Conservation (phyloP, 1,284 basidiomycete genomes). For the Ceratobasidium sp. region DNA sequence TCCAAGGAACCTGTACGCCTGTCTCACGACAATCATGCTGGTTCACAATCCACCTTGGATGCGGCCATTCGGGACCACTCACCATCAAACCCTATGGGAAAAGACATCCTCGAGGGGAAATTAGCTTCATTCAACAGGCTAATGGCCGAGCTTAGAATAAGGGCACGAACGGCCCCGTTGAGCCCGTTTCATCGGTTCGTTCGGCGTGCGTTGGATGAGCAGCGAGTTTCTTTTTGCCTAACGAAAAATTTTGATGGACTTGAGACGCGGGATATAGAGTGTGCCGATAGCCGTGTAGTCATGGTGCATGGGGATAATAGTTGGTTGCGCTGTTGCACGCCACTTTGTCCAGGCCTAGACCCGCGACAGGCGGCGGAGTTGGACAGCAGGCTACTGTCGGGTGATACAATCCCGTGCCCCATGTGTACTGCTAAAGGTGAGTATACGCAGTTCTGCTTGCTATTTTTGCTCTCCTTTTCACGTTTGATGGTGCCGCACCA, state of each 20-base stretch:
- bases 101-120: neutral
- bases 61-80: neutral
- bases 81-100: neutral
- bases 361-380: too few relatives aligned
- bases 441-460: too few relatives aligned
- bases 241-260: neutral
- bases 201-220: neutral
- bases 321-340: neutral
- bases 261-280: neutral
- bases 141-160: neutral
- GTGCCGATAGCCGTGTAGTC: neutral
- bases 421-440: too few relatives aligned
- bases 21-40: too few relatives aligned
- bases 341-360: neutral
- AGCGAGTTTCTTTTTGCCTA: neutral
- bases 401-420: too few relatives aligned
- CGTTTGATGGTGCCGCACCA: too few relatives aligned
- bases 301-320: conserved; percentile 2
- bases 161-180: neutral
- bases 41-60: neutral
- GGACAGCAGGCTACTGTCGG: too few relatives aligned
- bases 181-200: conserved; percentile 2
- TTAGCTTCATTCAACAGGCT: neutral
- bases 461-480: too few relatives aligned
- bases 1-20: too few relatives aligned